phyloP scores from a whole-genome alignment of 1,139 yeast genomes.

The Groenewaldozyma sp. region DNA sequence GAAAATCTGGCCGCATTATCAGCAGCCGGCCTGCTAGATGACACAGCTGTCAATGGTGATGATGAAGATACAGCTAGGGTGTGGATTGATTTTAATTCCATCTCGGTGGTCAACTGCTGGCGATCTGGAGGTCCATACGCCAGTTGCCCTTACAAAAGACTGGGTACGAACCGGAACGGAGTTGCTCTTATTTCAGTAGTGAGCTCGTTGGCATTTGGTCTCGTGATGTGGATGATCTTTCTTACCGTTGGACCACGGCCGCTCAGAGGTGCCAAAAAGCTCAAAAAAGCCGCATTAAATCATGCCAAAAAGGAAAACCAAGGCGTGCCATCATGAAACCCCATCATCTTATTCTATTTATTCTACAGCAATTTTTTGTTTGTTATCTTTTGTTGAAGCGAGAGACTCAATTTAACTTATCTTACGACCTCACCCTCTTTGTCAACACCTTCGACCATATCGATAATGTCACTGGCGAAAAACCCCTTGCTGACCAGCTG shows the following conservation, averaged over 20 bases:
- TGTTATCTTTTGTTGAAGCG: not conserved
- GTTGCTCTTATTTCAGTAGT: constrained; percentile 61
- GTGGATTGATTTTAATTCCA: constrained; percentile 83
- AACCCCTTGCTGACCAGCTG: constrained; percentile 23
- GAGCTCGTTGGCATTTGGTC: constrained; percentile 45
- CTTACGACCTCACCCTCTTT: constrained; percentile 19
- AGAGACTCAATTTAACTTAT: not conserved
- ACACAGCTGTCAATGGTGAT: constrained; percentile 5
- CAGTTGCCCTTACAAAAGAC: constrained; percentile 58
- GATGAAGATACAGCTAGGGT: constrained; percentile 25
- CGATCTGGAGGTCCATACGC: constrained; percentile 77
- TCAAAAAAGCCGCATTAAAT: not conserved
- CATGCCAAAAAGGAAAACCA: not conserved
- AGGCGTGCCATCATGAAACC: constrained; percentile 1
- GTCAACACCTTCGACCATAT: constrained; percentile 40
- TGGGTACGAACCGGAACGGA: constrained; percentile 47
- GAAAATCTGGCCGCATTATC: constrained; percentile 30
- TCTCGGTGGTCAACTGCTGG: constrained; percentile 71
- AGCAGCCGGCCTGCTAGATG: constrained; percentile 23
- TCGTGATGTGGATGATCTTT: constrained; percentile 32
- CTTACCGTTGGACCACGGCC: constrained; percentile 19
- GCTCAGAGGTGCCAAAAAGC: not conserved
- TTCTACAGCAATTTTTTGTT: not conserved
- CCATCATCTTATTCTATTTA: not conserved
- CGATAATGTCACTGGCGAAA: constrained; percentile 48